phyloP scores from a whole-genome alignment of 2,329 filamentous ascomycete genomes.

The Huntiella decipiens region DNA sequence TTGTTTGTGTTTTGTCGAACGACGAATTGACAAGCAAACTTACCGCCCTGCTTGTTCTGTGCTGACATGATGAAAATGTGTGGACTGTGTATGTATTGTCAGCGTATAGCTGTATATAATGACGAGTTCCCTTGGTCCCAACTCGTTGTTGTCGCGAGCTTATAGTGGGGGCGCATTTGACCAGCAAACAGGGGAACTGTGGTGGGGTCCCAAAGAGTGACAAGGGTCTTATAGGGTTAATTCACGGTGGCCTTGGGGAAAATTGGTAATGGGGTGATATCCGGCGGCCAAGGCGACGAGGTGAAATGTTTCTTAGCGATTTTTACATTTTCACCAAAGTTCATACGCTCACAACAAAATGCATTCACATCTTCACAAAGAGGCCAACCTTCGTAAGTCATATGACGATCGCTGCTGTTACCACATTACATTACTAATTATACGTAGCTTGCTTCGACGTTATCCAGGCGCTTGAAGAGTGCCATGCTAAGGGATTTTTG shows the following conservation, averaged over 20 bases:
- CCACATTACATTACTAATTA: not conserved
- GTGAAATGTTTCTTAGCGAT: not conserved
- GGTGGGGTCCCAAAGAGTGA: not conserved
- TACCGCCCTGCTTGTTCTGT: conserved; percentile 54
- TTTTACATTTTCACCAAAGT: not conserved
- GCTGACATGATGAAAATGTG: conserved; percentile 24
- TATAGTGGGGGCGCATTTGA: not conserved
- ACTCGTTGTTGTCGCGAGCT: too few species aligned
- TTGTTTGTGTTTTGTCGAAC: not conserved
- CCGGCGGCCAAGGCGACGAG: not conserved
- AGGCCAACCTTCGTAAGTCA: conserved; percentile 38
- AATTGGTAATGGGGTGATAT: not conserved
- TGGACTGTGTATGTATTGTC: not conserved
- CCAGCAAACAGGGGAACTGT: not conserved
- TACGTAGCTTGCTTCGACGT: conserved; percentile 82
- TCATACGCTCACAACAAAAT: conserved; percentile 30
- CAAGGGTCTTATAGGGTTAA: not conserved
- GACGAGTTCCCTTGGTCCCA: too few species aligned
- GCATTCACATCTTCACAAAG: conserved; percentile 87
- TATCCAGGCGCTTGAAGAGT: conserved; percentile 86
- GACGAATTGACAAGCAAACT: conserved; percentile 10
- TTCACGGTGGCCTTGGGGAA: not conserved
- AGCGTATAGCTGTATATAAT: not conserved
- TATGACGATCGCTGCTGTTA: not conserved
- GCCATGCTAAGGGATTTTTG: conserved; percentile 79